Evolutionary conservation across 805 yeast species (phyloP).

Genomic region (Priceomyces medius): DNA sequence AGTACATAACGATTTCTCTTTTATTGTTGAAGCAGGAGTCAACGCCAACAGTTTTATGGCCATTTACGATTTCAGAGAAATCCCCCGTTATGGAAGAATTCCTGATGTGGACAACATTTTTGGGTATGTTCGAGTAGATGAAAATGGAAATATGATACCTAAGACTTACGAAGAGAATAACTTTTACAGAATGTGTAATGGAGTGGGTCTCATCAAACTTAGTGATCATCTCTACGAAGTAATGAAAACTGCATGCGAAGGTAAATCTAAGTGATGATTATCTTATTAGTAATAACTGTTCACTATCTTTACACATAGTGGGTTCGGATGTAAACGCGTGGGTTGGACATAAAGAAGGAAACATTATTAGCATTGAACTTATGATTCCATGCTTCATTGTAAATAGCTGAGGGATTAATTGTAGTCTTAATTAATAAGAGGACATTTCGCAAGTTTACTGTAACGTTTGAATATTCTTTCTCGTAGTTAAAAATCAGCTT

Average conservation of each 20-base stretch:
- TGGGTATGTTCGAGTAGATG: constrained; percentile 66
- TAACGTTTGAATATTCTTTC: too few relatives aligned
- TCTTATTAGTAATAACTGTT: too few relatives aligned
- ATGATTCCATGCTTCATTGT: too few relatives aligned
- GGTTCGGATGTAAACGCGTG: too few relatives aligned
- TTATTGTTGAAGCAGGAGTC: constrained; percentile 54
- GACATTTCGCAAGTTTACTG: too few relatives aligned
- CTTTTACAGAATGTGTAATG: constrained; percentile 53
- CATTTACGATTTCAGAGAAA: constrained; percentile 64
- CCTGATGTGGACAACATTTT: constrained; percentile 70
- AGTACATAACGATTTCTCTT: constrained; percentile 48
- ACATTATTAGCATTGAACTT: too few relatives aligned
- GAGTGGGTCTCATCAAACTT: constrained; percentile 51
- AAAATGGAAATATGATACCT: constrained; percentile 51
- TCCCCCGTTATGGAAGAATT: constrained; percentile 62
- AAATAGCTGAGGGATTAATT: too few relatives aligned
- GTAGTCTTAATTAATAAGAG: too few relatives aligned
- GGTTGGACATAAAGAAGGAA: too few relatives aligned
- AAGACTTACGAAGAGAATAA: constrained; percentile 57
- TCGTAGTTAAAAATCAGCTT: too few relatives aligned
- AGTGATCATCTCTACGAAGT: constrained; percentile 50
- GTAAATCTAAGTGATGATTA: too few relatives aligned
- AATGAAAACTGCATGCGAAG: constrained; percentile 27
- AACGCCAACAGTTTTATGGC: constrained; percentile 61
- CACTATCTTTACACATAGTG: too few relatives aligned